Conservation (phyloP, 495 filamentous ascomycete genomes). For the Penicillium odoratum region DNA sequence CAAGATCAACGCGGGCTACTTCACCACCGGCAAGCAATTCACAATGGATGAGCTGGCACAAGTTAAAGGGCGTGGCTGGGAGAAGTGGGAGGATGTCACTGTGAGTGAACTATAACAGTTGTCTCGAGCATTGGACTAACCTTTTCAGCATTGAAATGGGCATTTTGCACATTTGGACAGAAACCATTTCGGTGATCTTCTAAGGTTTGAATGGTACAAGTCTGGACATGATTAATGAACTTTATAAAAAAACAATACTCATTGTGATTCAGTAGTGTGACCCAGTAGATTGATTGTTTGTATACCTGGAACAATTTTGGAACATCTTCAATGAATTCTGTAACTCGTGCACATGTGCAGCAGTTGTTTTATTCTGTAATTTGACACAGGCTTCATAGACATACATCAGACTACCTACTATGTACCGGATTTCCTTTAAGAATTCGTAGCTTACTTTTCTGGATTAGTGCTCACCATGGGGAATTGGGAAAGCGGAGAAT, state of each 20-base stretch:
- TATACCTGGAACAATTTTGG: no score
- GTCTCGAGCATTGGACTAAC: background rate
- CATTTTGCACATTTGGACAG: background rate
- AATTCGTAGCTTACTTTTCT: no score
- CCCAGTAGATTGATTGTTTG: no score
- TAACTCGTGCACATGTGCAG: no score
- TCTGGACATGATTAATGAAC: background rate
- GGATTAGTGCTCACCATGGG: no score
- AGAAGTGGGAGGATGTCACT: conserved; percentile 64
- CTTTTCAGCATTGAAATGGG: background rate
- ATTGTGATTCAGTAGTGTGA: no score
- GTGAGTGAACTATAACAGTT: background rate
- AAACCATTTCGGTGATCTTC: background rate
- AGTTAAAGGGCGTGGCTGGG: conserved; percentile 91
- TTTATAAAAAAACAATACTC: background rate
- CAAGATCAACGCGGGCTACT: conserved; percentile 95
- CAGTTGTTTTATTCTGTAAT: no score
- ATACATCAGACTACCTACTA: no score
- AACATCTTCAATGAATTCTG: no score
- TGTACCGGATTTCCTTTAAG: no score
- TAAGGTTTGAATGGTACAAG: background rate
- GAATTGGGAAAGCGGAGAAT: no score
- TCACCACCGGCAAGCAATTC: conserved; percentile 90
- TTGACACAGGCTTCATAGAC: no score
- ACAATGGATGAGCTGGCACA: conserved; percentile 80